Evolutionary conservation across 257 asterid genomes (phyloP), one percentile per base, ranked within the genome.

Genomic region (Salvia rosmarinus): DNA sequence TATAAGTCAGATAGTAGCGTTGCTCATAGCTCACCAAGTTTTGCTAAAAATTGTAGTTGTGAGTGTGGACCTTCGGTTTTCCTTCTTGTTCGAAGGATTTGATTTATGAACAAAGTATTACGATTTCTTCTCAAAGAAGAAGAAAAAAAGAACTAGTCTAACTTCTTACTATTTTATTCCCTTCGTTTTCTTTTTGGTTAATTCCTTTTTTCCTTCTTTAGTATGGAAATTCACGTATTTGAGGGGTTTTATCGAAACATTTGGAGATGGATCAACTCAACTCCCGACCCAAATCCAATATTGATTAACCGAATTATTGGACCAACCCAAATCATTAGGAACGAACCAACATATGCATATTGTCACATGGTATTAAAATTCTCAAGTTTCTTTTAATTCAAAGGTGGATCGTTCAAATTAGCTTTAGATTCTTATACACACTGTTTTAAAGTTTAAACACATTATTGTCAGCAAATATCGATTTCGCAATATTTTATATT

Each of bases 331-430:
- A 61, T 35, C 4, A 1, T 17, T 61, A 9, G 50, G 50, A 35
- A 37, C 50, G 17, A 61, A 9, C 28, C 66, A 60, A 34, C 66
- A n/a, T 13, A 60, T 10, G 30, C 30, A 25, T 25, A 3, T 25
- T n/a, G 7, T 14, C 46, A 34, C 44, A 34, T 60, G 66, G 46
- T 60, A 35, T 34, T 60, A 60, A 60, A 34, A 60, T 60, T 32
- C 40, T n/a, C 5, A 34, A 35, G 6, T 2, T 34, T 32, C 28
- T 32, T 34, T 58, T 5, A 9, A 8, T 16, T 34, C 9, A 34
- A 34, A n/a, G 49, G 47, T 35, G 17, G 30, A 25, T 25, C 30
- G 30, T 1, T 25, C 50, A 37, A 61, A 60, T 49, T 37, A 19
- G 32, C 34, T 35, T 60, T 60, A 60, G n/a, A 57, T 28, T 34